Conservation (phyloP, 176 grass and related monocot species). For the Tillandsia leiboldiana region DNA sequence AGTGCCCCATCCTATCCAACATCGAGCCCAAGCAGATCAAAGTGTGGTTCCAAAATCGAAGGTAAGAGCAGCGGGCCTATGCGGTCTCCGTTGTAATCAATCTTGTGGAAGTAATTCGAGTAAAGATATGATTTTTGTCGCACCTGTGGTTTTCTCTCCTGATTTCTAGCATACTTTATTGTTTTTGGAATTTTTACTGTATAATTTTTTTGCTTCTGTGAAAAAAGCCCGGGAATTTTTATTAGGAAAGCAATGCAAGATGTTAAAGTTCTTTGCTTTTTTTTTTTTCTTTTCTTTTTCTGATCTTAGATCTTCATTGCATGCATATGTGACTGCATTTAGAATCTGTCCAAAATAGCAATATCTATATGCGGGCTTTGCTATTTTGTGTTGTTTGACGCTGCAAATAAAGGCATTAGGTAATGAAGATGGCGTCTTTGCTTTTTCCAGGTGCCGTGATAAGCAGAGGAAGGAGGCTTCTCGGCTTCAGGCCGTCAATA, state of each 20-base stretch:
- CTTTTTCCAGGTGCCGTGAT: constrained; percentile 64
- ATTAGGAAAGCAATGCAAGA: background rate
- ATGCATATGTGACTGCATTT: background rate
- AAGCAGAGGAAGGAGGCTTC: constrained; percentile 93
- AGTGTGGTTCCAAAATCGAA: constrained; percentile 98
- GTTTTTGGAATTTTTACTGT: too few species aligned
- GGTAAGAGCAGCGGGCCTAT: constrained; percentile 28
- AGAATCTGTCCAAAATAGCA: background rate
- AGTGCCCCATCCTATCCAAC: constrained; percentile 76
- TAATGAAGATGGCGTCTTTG: background rate
- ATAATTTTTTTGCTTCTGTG: background rate
- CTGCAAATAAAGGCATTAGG: background rate
- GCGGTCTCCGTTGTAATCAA: background rate
- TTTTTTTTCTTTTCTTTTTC: background rate
- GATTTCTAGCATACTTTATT: too few species aligned
- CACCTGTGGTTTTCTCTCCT: too few species aligned
- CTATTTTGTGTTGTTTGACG: background rate
- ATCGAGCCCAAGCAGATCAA: constrained; percentile 99
- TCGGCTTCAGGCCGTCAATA: constrained; percentile 84
- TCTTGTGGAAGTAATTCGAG: background rate
- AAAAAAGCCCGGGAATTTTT: background rate
- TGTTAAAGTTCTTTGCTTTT: background rate
- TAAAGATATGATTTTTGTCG: too few species aligned
- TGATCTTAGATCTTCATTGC: background rate
- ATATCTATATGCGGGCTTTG: background rate